Evolutionary conservation across 345 rosid species (phyloP).

Genomic region (Citrus sp.): DNA sequence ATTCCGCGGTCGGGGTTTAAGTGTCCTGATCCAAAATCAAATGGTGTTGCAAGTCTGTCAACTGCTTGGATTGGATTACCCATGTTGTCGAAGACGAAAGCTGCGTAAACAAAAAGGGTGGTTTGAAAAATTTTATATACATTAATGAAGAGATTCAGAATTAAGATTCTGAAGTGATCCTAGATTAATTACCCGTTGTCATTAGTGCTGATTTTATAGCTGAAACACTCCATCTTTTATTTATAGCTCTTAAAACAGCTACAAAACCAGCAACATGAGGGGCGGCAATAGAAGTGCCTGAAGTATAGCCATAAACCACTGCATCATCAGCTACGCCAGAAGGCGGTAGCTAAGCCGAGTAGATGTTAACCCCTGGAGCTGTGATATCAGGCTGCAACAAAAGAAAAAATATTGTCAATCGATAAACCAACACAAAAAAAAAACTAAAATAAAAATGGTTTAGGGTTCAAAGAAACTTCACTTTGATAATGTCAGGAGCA

Average conservation of each 20-base stretch:
- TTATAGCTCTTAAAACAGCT: neutral
- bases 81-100: neutral
- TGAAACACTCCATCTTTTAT: slow-evolving; percentile 16
- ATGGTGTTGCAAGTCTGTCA: neutral
- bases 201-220: slow-evolving; percentile 23
- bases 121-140: too few species aligned
- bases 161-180: rapidly evolving
- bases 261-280: slow-evolving; percentile 23
- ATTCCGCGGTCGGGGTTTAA: neutral
- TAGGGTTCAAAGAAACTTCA: neutral
- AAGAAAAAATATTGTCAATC: neutral
- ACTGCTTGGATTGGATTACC: neutral
- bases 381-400: slow-evolving; percentile 18
- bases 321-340: neutral
- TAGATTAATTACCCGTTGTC: neutral
- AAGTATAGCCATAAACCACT: neutral
- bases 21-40: slow-evolving; percentile 1
- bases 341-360: neutral
- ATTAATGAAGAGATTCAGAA: too few species aligned
- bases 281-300: slow-evolving; percentile 17
- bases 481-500: neutral
- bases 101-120: neutral
- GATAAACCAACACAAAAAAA: neutral
- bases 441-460: neutral
- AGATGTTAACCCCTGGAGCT: slow-evolving; percentile 13